phyloP scores from a whole-genome alignment of 176 grass and related monocot genomes.

The Musa schizocarpa region DNA sequence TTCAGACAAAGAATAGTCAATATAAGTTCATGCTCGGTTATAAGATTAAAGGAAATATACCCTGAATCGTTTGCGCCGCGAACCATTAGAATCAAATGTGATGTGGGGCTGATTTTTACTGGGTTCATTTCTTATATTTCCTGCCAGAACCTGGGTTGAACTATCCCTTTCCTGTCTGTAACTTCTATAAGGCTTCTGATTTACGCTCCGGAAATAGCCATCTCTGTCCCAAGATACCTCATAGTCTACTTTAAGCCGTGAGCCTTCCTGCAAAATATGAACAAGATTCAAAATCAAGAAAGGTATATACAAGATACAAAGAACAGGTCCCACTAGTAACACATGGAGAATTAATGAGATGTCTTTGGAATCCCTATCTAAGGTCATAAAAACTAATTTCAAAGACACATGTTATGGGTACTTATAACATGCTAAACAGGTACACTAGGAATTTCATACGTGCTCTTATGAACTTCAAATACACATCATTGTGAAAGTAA shows the following conservation, averaged over 20 bases:
- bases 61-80: constrained; percentile 77
- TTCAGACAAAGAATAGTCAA: not conserved
- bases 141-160: constrained; percentile 19
- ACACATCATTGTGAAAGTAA: not conserved
- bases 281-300: constrained; percentile 2
- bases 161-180: constrained; percentile 35
- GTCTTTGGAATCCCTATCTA: not conserved
- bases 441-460: not conserved
- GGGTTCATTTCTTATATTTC: constrained; percentile 32
- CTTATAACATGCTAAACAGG: not conserved
- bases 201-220: constrained; percentile 55
- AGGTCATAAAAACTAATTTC: not conserved
- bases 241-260: constrained; percentile 86
- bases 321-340: not conserved
- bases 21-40: not conserved
- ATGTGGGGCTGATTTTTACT: constrained; percentile 10
- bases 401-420: not conserved
- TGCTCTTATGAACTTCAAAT: not conserved
- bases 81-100: constrained; percentile 30
- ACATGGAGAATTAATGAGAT: no score
- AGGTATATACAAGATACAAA: not conserved
- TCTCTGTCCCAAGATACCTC: constrained; percentile 67
- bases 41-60: constrained; percentile 26
- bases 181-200: constrained; percentile 22
- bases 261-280: constrained; percentile 57